phyloP scores from a whole-genome alignment of 306 rosid species.

The Trifolium dubium region DNA sequence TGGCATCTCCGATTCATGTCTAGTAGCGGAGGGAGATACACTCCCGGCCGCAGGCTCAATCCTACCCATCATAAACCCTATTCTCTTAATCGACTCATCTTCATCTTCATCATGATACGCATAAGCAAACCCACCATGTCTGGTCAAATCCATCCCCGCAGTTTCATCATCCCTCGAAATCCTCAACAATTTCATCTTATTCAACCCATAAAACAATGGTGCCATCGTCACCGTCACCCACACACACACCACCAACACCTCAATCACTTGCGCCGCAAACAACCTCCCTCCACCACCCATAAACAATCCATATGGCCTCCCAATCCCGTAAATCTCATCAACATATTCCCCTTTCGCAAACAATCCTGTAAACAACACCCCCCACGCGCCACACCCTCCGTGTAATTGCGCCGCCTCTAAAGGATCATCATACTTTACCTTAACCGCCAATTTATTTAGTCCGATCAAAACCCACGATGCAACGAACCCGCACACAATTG shows the following conservation, averaged over 20 bases:
- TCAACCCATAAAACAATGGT: slow-evolving; percentile 60
- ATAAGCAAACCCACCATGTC: slow-evolving; percentile 88
- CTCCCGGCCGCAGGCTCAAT: slow-evolving; percentile 27
- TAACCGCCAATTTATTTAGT: slow-evolving; percentile 57
- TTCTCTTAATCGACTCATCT: neutral
- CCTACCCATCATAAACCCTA: slow-evolving; percentile 37
- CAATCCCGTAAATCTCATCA: slow-evolving; percentile 52
- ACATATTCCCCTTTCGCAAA: slow-evolving; percentile 63
- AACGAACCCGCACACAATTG: slow-evolving; percentile 73
- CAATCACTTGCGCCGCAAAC: slow-evolving; percentile 66
- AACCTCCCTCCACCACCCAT: slow-evolving; percentile 77
- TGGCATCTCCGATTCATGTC: neutral
- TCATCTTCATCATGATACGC: slow-evolving; percentile 48
- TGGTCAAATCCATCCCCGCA: slow-evolving; percentile 75
- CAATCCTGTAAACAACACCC: slow-evolving; percentile 69
- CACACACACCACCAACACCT: slow-evolving; percentile 58
- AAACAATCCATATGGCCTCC: slow-evolving; percentile 62
- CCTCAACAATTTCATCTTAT: slow-evolving; percentile 61
- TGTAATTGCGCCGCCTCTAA: slow-evolving; percentile 84
- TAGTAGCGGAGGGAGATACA: neutral
- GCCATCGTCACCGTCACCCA: slow-evolving; percentile 86
- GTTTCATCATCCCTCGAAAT: slow-evolving; percentile 64
- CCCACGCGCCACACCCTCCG: slow-evolving; percentile 91
- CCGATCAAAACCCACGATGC: slow-evolving; percentile 73
- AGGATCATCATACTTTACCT: slow-evolving; percentile 65